Conservation (phyloP, 2,329 filamentous ascomycete species). For the Diaporthe caulivora region DNA sequence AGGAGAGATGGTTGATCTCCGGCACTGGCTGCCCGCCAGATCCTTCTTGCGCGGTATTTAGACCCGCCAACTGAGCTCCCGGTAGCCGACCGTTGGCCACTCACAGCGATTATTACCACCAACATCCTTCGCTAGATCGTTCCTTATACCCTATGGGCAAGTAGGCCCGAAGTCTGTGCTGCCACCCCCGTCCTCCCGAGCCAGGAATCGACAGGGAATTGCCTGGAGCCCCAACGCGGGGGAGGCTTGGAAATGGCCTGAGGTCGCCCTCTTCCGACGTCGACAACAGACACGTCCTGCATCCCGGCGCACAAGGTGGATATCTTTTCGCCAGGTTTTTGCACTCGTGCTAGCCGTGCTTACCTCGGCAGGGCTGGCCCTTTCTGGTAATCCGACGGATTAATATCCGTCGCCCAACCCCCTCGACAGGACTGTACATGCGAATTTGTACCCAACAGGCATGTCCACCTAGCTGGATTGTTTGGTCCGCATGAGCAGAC, state of each 20-base stretch:
- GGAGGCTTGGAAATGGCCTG: constrained; percentile 27
- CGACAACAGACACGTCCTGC: not conserved
- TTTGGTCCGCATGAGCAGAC: not conserved
- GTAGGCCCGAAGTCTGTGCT: constrained; percentile 17
- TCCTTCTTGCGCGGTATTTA: not conserved
- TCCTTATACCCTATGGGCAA: constrained; percentile 7
- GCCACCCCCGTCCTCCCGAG: too few relatives aligned
- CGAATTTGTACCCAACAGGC: not conserved
- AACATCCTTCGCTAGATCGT: constrained; percentile 12
- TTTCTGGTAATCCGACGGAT: constrained; percentile 22
- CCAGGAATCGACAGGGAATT: constrained; percentile 7
- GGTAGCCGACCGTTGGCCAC: constrained; percentile 6
- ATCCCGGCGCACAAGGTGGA: constrained; percentile 17
- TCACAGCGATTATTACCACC: not conserved
- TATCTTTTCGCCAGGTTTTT: not conserved
- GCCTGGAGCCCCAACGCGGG: constrained; percentile 17
- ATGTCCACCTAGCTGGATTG: not conserved
- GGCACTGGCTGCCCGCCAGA: constrained; percentile 9
- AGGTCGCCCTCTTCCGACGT: constrained; percentile 23
- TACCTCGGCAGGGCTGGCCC: constrained; percentile 10
- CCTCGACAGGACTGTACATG: constrained; percentile 5
- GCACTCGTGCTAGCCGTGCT: not conserved
- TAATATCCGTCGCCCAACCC: constrained; percentile 23
- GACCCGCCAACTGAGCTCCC: not conserved
- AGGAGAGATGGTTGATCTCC: constrained; percentile 4